Base-by-base conservation (phyloP, 2,329 filamentous ascomycete species). In the Aspergillus caelatus region DNA sequence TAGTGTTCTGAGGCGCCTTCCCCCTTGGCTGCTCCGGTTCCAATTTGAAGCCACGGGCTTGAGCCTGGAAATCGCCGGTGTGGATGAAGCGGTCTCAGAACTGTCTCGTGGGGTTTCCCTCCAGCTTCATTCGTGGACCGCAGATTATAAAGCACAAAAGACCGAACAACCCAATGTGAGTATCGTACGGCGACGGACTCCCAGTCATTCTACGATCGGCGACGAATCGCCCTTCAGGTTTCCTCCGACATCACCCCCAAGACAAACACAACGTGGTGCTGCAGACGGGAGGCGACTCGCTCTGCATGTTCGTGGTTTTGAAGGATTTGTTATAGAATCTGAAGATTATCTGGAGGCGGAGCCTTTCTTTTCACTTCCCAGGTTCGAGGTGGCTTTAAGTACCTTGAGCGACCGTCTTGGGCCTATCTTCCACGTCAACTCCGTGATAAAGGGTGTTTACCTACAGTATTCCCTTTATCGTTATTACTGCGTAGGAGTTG, bases 401-500 rank as follows among this genome's bases (percentile, higher is more conserved):
- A 96, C 95, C 0, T 84, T 89, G 4, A 96, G 92, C 67, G 95
- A 99, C 76, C 87, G 87, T 34, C 92, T 96, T 72, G 94, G 94
- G 0, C 91, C 93, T 0, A 84, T 97, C 7, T 92, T 97, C 72
- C 93, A 98, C 73, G 80, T 98, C 50, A 93, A 96, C 68, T 91
- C 92, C 0, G 87, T 91, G 58, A 85, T 95, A 23, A 90, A 91
- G 68, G 92, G 91, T 7, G 80, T 99, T 2, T 88, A 92, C 65
- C 73, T 96, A 9, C 91, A 96, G 57, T 98, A 98, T 74, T 99
- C 96, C 0, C 85, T 99, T 0, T 97, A 96, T 76, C 90, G 94
- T 4, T 94, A 97, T 74, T 99, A 97, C 74, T 91, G 94, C 0
- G 85, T 96, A 30, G 91, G 93, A 1, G 88, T 98, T 64, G 95